These are phyloP conservation scores for Lasiosphaeria ovina DNA, from an alignment of 495 filamentous ascomycete species.

Conservation along the genomic window DNA sequence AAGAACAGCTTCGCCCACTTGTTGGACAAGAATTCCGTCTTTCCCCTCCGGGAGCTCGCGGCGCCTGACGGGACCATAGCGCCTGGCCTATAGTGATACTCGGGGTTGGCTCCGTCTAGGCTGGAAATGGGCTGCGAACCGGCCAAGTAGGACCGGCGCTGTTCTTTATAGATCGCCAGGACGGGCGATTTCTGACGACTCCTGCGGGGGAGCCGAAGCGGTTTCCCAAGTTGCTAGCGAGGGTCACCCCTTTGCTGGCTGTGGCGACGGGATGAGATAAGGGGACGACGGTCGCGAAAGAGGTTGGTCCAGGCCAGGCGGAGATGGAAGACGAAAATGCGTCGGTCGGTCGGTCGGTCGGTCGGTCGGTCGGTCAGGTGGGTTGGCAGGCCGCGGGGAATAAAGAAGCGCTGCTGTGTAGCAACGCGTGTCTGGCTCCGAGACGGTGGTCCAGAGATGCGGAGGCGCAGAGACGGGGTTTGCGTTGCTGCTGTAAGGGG, in stretches of 20 bases:
- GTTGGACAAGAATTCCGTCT: constrained; percentile 71
- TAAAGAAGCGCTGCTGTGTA: background rate
- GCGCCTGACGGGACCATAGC: constrained; percentile 23
- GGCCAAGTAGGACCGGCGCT: constrained; percentile 41
- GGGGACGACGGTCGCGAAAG: background rate
- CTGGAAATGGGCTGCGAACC: constrained; percentile 35
- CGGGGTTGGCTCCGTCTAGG: constrained; percentile 31
- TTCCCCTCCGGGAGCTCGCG: constrained; percentile 29
- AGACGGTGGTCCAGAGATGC: constrained; percentile 2
- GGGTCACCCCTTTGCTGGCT: background rate
- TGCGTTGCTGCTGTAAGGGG: constrained; percentile 23
- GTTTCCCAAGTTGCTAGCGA: constrained; percentile 1
- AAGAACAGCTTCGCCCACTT: constrained; percentile 89
- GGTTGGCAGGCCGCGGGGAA: background rate
- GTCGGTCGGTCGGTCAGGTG: background rate
- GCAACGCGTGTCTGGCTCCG: background rate
- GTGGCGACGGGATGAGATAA: background rate
- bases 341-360: too few relatives aligned
- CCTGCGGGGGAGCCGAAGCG: constrained; percentile 27
- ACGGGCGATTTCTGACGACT: constrained; percentile 30
- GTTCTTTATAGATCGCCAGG: constrained; percentile 38
- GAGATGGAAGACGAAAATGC: background rate
- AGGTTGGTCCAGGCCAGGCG: background rate
- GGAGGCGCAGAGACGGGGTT: constrained; percentile 9
- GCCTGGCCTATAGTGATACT: constrained; percentile 27